phyloP scores from a whole-genome alignment of 108 stramenopile genomes.

The Nannochloropsis salina region DNA sequence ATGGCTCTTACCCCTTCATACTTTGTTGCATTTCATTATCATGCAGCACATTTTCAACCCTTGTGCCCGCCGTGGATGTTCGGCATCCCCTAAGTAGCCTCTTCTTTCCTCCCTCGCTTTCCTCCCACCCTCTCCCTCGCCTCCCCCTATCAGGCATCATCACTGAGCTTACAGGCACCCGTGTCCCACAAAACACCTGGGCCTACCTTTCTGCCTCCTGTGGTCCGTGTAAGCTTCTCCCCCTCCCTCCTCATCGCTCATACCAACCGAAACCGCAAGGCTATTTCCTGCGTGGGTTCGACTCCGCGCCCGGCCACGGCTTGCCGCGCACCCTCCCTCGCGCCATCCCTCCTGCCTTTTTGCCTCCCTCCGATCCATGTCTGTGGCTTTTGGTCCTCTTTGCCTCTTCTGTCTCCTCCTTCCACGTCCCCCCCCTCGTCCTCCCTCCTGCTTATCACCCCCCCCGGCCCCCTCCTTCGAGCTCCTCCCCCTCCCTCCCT shows the following conservation, averaged over 20 bases:
- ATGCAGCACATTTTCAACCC: no score
- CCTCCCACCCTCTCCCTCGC: background rate
- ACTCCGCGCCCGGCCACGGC: background rate
- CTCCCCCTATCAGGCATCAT: background rate
- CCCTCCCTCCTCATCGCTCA: background rate
- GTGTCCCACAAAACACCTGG: background rate
- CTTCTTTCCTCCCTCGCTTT: background rate
- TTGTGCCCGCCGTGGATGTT: background rate
- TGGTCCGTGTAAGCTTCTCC: background rate
- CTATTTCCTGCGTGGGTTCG: background rate
- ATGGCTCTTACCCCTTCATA: no score
- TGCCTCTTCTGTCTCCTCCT: constrained; percentile 14
- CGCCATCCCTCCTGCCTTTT: no score
- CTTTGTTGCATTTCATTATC: no score
- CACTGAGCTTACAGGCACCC: background rate
- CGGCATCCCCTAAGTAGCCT: background rate
- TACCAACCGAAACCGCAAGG: background rate
- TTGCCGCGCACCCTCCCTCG: no score
- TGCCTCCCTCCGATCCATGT: no score
- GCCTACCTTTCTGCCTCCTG: background rate
- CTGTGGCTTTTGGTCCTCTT: background rate
- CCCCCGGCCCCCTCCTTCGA: no score
- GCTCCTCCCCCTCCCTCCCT: no score
- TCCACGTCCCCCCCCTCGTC: background rate
- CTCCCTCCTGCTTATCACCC: no score